Evolutionary conservation across 495 filamentous ascomycete species (phyloP), one percentile per base, ranked within the genome.

Genomic region (Penicillium dipodomyicola): DNA sequence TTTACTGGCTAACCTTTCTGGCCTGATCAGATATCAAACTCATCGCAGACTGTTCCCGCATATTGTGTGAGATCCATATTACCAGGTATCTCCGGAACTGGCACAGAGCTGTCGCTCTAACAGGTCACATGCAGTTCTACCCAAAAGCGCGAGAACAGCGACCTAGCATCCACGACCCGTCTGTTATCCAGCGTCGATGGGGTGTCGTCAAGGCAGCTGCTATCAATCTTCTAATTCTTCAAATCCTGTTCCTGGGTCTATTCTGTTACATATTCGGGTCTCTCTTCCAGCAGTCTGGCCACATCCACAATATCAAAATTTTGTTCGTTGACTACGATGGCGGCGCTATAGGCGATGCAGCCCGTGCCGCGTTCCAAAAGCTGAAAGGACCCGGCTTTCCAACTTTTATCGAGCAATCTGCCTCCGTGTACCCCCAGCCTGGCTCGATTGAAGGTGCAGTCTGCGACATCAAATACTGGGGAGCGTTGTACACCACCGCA

Each of bases 271-370:
- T 80, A 1, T 81, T 76, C 44, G 80, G 78, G 14, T 65, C 75
- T 6, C 49, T 80, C 6, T 82, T 68, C 52, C 72, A 77, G 42
- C 68, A 77, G 47, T 60, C 7, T 2, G 43, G 46, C 0, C 75
- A 74, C 39, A 67, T 64, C 4, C 74, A 79, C 60, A 76, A 75
- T 41, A 51, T 81, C 9, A 70, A 71, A 14, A 61, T 84, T 14
- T 58, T 77, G 12, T 77, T 73, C 32, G 77, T 84, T 17, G 80
- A 84, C 59, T 82, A 81, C 52, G 80, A 81, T 57, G 74, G 70
- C 15, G 75, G 79, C 4, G 61, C 69, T 1, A 65, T 84, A 32
- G 79, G 79, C 2, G 25, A 63, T 4, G 65, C 80, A 0, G 60
- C 81, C 9, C 66, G 72, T 15, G 54, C 45, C 4, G 78, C 78